These are phyloP conservation scores for Dryas octopetala DNA, from an alignment of 306 rosid species.

Conservation along the genomic window DNA sequence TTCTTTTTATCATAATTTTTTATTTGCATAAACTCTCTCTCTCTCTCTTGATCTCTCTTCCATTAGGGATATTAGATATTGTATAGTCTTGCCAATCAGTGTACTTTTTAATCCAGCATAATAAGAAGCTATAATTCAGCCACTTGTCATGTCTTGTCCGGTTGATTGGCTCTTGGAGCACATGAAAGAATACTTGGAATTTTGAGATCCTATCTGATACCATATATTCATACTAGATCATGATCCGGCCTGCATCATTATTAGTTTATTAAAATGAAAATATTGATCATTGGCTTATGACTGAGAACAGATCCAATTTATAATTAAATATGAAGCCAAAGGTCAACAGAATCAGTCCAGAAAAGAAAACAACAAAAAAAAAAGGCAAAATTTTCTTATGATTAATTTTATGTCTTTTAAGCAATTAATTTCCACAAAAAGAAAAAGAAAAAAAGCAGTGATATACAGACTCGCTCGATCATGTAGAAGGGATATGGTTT, in stretches of 20 bases:
- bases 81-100: background rate
- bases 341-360: background rate
- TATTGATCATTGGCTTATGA: no score
- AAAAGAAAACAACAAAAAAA: background rate
- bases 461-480: no score
- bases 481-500: no score
- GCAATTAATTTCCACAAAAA: no score
- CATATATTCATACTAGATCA: background rate
- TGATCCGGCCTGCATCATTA: background rate
- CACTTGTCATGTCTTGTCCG: background rate
- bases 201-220: background rate
- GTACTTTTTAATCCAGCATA: no score
- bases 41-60: background rate
- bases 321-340: background rate
- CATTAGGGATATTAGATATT: background rate
- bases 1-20: no score
- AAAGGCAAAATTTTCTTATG: no score
- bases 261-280: background rate
- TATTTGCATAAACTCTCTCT: background rate
- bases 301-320: no score
- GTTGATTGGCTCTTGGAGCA: slow-evolving; percentile 24
- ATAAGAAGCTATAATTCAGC: slow-evolving; percentile 1
- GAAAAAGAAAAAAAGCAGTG: no score
- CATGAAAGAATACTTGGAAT: slow-evolving; percentile 20
- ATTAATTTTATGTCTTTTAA: no score